Evolutionary conservation across 495 filamentous ascomycete genomes (phyloP).

Genomic region (Hypoxylon perforatum): DNA sequence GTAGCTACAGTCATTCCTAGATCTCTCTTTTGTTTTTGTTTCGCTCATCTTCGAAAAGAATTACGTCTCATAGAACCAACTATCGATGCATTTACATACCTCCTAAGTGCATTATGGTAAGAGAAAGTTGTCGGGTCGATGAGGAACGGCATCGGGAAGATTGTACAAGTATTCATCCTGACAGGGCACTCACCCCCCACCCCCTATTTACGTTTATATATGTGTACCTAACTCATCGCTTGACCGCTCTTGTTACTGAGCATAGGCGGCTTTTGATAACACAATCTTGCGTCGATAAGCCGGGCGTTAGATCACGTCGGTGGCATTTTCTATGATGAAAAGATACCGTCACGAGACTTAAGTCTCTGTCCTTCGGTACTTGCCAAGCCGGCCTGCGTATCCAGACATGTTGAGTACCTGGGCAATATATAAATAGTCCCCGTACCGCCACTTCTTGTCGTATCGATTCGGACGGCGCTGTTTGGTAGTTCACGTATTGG

Average conservation of each 20-base stretch:
- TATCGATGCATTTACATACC: slow-evolving; percentile 3
- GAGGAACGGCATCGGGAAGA: slow-evolving; percentile 33
- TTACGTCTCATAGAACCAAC: neutral
- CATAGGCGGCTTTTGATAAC: slow-evolving; percentile 28
- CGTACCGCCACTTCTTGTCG: slow-evolving; percentile 11
- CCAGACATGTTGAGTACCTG: no score
- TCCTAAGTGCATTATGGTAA: slow-evolving; percentile 10
- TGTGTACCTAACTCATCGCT: slow-evolving; percentile 19
- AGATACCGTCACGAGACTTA: slow-evolving; percentile 6
- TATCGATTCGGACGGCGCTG: slow-evolving; percentile 6
- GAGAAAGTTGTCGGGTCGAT: slow-evolving; percentile 13
- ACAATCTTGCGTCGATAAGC: slow-evolving; percentile 35
- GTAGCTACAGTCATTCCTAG: neutral
- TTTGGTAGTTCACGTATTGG: slow-evolving; percentile 22
- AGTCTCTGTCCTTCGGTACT: neutral
- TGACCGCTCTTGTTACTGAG: slow-evolving; percentile 42
- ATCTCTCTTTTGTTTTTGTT: neutral
- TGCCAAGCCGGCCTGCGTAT: no score
- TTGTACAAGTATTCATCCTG: slow-evolving; percentile 36
- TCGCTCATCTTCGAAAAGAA: neutral
- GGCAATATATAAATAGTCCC: slow-evolving; percentile 18
- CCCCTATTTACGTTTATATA: slow-evolving; percentile 35
- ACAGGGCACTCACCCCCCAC: slow-evolving; percentile 28
- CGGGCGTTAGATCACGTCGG: slow-evolving; percentile 18
- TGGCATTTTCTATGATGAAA: slow-evolving; percentile 5